Evolutionary conservation across 106 monocot species (phyloP).

Genomic region (Cymbidium sinense): DNA sequence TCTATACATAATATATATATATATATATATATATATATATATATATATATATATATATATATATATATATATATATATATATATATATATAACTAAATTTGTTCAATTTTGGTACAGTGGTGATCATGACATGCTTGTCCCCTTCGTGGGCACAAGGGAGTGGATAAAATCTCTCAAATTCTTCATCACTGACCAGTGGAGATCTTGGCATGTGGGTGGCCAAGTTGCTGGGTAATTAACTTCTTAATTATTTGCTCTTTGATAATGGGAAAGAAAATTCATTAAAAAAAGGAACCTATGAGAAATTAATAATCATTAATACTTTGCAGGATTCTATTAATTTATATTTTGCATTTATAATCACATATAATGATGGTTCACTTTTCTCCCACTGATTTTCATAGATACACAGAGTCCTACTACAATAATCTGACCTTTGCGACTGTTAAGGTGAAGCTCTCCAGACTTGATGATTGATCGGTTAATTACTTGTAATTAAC

Average conservation of each 20-base stretch:
- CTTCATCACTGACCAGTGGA: constrained; percentile 29
- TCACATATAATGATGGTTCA: not conserved
- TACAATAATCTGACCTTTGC: constrained; percentile 8
- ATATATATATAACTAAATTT: too few relatives aligned
- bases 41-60: too few relatives aligned
- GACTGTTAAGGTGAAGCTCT: not conserved
- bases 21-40: too few relatives aligned
- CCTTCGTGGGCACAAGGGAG: constrained; percentile 36
- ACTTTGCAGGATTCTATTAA: too few relatives aligned
- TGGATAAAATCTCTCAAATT: constrained; percentile 51
- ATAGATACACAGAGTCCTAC: constrained; percentile 1
- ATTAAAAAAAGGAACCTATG: not conserved
- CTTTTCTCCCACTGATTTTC: too few relatives aligned
- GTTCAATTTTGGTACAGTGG: constrained; percentile 11
- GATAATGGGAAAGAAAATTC: too few relatives aligned
- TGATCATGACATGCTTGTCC: constrained; percentile 39
- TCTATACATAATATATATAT: too few relatives aligned
- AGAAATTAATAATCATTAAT: too few relatives aligned
- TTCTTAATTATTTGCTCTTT: not conserved
- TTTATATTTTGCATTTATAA: not conserved
- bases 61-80: too few relatives aligned
- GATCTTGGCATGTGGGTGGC: constrained; percentile 38
- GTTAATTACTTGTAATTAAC: too few relatives aligned
- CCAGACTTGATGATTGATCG: too few relatives aligned
- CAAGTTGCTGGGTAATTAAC: constrained; percentile 32